These are phyloP conservation scores for Pelargonium nanum DNA, from an alignment of 345 rosid genomes.

Conservation along the genomic window DNA sequence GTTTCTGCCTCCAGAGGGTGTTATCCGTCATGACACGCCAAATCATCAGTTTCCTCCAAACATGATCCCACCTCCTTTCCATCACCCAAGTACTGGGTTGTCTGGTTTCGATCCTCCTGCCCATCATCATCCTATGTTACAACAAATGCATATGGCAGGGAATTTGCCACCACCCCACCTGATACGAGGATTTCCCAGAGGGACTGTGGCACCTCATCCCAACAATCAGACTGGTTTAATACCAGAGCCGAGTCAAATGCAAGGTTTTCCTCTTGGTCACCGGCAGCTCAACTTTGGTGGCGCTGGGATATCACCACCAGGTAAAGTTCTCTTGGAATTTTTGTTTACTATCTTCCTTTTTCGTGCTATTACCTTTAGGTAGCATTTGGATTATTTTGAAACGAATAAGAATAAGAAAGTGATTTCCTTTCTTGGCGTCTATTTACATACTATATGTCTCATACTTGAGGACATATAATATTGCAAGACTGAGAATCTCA, in stretches of 20 bases:
- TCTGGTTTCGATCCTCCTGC: constrained; percentile 54
- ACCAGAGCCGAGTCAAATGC: constrained; percentile 49
- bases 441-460: not conserved
- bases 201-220: constrained; percentile 33
- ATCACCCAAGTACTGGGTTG: constrained; percentile 34
- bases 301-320: constrained; percentile 31
- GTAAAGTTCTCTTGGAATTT: not conserved
- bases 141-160: constrained; percentile 58
- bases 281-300: constrained; percentile 46
- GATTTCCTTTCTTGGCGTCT: not conserved
- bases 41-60: constrained; percentile 47
- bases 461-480: not conserved
- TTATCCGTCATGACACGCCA: constrained; percentile 40
- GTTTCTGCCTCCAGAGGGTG: constrained; percentile 43
- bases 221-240: constrained; percentile 50
- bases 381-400: not conserved
- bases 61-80: constrained; percentile 57
- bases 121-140: constrained; percentile 39
- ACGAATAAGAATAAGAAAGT: not conserved
- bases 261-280: constrained; percentile 50
- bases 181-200: constrained; percentile 46
- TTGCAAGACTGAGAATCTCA: not conserved
- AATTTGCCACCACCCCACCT: constrained; percentile 49
- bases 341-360: not conserved
- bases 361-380: not conserved